phyloP scores from a whole-genome alignment of 2,329 filamentous ascomycete species.

The Cladobotryum mycophilum region DNA sequence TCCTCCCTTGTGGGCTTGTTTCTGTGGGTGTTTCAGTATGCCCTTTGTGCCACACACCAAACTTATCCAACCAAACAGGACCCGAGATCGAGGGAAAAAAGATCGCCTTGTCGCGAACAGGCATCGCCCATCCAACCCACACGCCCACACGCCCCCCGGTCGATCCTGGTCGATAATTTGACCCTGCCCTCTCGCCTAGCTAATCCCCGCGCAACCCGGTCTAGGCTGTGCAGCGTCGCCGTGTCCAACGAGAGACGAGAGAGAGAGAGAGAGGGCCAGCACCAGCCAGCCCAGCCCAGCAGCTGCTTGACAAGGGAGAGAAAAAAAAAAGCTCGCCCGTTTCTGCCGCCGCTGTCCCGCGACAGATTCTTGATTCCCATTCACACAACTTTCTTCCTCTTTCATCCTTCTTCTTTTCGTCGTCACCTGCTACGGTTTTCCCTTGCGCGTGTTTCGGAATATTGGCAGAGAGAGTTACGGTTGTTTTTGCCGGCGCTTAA shows the following conservation, averaged over 20 bases:
- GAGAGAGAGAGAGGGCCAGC: slow-evolving; percentile 10
- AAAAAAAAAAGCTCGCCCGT: slow-evolving; percentile 32
- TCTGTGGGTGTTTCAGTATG: slow-evolving; percentile 22
- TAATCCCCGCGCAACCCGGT: slow-evolving; percentile 20
- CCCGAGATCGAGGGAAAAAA: slow-evolving; percentile 10
- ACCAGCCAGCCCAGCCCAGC: slow-evolving; percentile 14
- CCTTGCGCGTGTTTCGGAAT: slow-evolving; percentile 41
- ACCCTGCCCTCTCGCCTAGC: slow-evolving; percentile 24
- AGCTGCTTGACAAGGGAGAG: slow-evolving; percentile 26
- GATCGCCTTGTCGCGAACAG: slow-evolving; percentile 11
- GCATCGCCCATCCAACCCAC: slow-evolving; percentile 10
- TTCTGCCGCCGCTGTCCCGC: slow-evolving; percentile 29
- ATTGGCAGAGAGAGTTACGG: slow-evolving; percentile 36
- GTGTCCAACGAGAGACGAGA: slow-evolving; percentile 14
- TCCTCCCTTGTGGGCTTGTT: slow-evolving; percentile 4
- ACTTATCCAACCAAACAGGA: slow-evolving; percentile 8
- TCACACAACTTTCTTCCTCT: slow-evolving; percentile 21
- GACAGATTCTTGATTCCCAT: slow-evolving; percentile 24
- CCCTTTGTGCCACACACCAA: slow-evolving; percentile 8
- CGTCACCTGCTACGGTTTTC: slow-evolving; percentile 40
- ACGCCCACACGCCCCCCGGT: slow-evolving; percentile 16
- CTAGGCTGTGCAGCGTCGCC: slow-evolving; percentile 18
- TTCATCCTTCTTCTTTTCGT: slow-evolving; percentile 28
- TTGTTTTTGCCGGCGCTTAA: slow-evolving; percentile 47
- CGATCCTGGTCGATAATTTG: slow-evolving; percentile 24